Conservation (phyloP, 371 early-diverging fungal species). For the Mucor mucedo region DNA sequence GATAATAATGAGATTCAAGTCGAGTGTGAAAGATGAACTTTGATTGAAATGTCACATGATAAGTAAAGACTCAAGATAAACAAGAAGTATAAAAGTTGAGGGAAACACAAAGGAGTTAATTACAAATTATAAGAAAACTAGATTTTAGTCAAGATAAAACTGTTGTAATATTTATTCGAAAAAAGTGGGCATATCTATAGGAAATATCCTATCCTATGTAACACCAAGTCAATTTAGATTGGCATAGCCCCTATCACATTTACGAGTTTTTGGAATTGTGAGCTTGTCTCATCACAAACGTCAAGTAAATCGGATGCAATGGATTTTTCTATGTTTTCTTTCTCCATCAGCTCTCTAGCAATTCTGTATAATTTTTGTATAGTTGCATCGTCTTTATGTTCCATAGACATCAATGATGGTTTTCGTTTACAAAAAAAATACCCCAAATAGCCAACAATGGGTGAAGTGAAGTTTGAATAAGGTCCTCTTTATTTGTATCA, state of each 20-base stretch:
- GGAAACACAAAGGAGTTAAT: no score
- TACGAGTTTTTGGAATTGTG: slow-evolving; percentile 13
- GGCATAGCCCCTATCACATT: slow-evolving; percentile 4
- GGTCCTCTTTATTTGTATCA: neutral
- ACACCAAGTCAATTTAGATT: no score
- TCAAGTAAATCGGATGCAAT: neutral
- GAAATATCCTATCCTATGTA: no score
- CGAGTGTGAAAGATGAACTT: no score
- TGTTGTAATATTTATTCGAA: no score
- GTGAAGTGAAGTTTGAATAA: neutral
- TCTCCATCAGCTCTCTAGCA: slow-evolving; percentile 18
- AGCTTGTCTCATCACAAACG: slow-evolving; percentile 10
- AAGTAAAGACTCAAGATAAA: no score
- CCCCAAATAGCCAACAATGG: slow-evolving; percentile 18
- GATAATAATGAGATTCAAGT: no score
- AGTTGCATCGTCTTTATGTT: slow-evolving; percentile 23
- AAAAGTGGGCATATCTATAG: no score
- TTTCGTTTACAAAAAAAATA: slow-evolving; percentile 12
- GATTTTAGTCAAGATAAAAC: no score
- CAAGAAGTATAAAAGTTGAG: no score
- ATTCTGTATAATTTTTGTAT: slow-evolving; percentile 23
- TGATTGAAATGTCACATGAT: no score
- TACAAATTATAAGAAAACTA: no score
- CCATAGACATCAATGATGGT: slow-evolving; percentile 17
- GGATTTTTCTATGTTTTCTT: slow-evolving; percentile 9